Evolutionary conservation across 768 basidiomycete species (phyloP).

Genomic region (Suillus alpinus): DNA sequence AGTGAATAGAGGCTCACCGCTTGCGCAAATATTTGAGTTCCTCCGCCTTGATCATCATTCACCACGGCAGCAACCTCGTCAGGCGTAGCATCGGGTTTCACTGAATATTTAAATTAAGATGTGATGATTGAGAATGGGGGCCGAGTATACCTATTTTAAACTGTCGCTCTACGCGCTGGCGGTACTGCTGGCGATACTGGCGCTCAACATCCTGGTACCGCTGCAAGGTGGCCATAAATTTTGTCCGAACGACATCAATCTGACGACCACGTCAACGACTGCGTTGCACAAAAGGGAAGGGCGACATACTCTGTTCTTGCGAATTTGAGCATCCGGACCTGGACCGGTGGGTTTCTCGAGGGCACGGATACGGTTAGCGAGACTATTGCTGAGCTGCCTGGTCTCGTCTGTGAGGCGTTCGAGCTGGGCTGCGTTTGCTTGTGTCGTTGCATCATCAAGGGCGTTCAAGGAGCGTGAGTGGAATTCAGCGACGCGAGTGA

Average conservation of each 20-base stretch:
- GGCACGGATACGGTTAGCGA: conserved; percentile 59
- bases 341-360: conserved; percentile 44
- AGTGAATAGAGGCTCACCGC: conserved; percentile 41
- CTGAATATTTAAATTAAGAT: conserved; percentile 33
- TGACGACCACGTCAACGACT: conserved; percentile 21
- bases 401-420: conserved; percentile 61
- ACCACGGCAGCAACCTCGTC: conserved; percentile 74
- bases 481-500: conserved; percentile 45
- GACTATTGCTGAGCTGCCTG: conserved; percentile 50
- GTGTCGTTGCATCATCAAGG: conserved; percentile 44
- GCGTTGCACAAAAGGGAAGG: background rate
- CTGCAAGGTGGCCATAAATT: conserved; percentile 75
- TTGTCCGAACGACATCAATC: conserved; percentile 59
- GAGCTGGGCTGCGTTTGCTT: conserved; percentile 43
- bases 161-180: conserved; percentile 69
- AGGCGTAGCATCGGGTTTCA: conserved; percentile 83
- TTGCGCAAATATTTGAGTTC: conserved; percentile 73
- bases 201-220: conserved; percentile 77
- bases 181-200: conserved; percentile 61
- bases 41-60: conserved; percentile 55
- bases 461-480: conserved; percentile 50
- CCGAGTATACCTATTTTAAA: conserved; percentile 62
- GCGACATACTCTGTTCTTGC: conserved; percentile 32
- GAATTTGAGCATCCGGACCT: conserved; percentile 44
- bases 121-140: background rate